Base-by-base conservation (phyloP, 2,329 filamentous ascomycete species). In the Juglanconis oblonga region DNA sequence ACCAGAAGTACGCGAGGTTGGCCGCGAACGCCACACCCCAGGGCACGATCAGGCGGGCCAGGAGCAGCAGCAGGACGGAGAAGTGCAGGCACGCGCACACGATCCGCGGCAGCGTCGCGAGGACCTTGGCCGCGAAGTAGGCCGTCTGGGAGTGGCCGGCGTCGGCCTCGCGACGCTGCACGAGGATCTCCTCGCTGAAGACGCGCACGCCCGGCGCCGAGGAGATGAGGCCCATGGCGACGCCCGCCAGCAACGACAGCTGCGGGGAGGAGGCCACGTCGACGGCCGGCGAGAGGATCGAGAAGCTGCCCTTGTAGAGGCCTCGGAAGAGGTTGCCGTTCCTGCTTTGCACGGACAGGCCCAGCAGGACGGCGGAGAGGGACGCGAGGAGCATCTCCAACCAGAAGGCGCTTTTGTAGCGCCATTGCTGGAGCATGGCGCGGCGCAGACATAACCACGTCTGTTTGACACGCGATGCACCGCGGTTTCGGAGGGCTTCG, bases 1-100 rank as follows among this genome's bases (percentile, higher is more conserved):
- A 80, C 71, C 80, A 87, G 65, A 84, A 85, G 70, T 85, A 86
- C 9, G 79, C 62, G 50, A 85, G 65, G 58, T 85, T 85, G 6
- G 75, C 76, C 13, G 74, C 56, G 67, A 81, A 85, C 32, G 80
- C 79, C 9, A 75, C 68, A 29, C 69, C 67, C 72, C 78, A 86
- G n/a, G 68, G 67, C 17, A 85, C 82, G 29, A 79, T 71, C 1
- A 82, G 81, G 3, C 75, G 77, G 1, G 77, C 73, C 7, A 85
- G 74, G 1, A 84, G 64, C 42, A 79, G 73, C 13, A 84, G 71
- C 17, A 81, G 71, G 4, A 79, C 77, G 1, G 81, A 79, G 69
- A 86, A 85, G 67, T 86, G 83, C 52, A 85, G 67, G 58, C 78
- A 80, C 1, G 75, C 79, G 6, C 84, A 67, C 0, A 74, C 65